A percentile compares a stretch with the other conserved stretches of the same genome.
These are phyloP conservation scores for Allium sativum DNA, from an alignment of 106 monocot species.

Conservation along the genomic window DNA sequence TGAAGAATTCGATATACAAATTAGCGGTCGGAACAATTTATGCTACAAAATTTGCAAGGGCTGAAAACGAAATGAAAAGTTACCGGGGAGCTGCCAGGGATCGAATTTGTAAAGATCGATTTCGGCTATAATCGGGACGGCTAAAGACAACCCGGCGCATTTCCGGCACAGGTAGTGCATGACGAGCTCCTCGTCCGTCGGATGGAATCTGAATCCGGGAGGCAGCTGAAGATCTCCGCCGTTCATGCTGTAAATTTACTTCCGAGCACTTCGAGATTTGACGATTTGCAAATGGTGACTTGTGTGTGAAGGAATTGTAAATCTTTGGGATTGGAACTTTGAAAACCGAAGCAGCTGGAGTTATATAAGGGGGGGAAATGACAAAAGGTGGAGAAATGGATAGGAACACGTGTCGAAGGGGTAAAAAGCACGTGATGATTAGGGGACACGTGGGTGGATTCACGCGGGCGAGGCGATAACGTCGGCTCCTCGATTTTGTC, in stretches of 20 bases:
- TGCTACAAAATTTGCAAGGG: neutral
- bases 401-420: neutral
- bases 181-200: conserved; percentile 86
- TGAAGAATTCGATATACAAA: conserved; percentile 3
- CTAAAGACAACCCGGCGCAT: conserved; percentile 35
- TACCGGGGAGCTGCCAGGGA: conserved; percentile 36
- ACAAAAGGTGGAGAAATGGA: conserved; percentile 5
- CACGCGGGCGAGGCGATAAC: neutral
- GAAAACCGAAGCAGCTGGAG: neutral
- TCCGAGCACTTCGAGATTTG: neutral
- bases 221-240: conserved; percentile 42
- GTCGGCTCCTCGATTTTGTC: conserved; percentile 9
- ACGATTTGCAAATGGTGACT: neutral
- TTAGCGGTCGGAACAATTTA: neutral
- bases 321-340: conserved; percentile 8
- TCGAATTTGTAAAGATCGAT: conserved; percentile 36
- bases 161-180: conserved; percentile 67
- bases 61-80: neutral
- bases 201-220: conserved; percentile 83
- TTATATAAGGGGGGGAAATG: conserved; percentile 16
- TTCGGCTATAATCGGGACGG: conserved; percentile 39
- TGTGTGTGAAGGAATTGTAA: neutral
- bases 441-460: neutral
- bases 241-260: conserved; percentile 15
- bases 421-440: neutral